Base-by-base conservation (phyloP, 768 basidiomycete genomes). In the Tulasnella sp. region DNA sequence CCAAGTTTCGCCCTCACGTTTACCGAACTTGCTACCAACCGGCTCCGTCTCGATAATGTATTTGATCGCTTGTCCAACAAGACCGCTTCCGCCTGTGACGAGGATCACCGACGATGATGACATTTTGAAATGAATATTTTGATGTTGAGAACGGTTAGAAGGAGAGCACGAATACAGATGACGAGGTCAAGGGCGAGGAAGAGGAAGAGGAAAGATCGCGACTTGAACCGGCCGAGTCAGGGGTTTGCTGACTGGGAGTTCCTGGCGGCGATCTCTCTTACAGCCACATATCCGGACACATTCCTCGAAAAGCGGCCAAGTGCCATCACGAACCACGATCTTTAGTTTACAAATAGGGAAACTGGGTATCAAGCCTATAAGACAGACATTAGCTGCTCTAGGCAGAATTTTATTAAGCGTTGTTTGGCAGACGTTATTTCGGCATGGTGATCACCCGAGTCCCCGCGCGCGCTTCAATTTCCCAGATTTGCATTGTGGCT, bases 1-100 rank as follows among this genome's bases (percentile, higher is more conserved):
- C 97, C 96, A 98, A 42, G 88, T 89, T 87, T 98, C 96, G 71
- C 91, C 92, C 14, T 89, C 85, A 36, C 85, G 86, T 83, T 91
- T 94, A 58, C 93, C 96, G 84, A 94, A 98, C 74, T 90, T 88
- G 79, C 93, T 94, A n/a, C 92, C 93, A 78, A 88, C 88, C 0
- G 93, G 90, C 83, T 97, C 95, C 14, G 89, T 91, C 40, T 94
- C 89, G 84, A 97, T 91, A 58, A 95, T 86, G 83, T 93, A 88
- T 83, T 92, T 87, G 83, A 97, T 93, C 42, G 91, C 96, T 82
- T 90, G 89, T n/a, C 95, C 95, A 44, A 97, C 94, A 74, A 97
- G 91, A 31, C 95, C 96, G 81, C 91, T 89, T 62, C 94, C 95
- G 73, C 94, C 94, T 68, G 94, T 95, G 82, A 95, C 93, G 79